Base-by-base conservation (phyloP, 2,329 filamentous ascomycete species). In the Neonectria sp. region DNA sequence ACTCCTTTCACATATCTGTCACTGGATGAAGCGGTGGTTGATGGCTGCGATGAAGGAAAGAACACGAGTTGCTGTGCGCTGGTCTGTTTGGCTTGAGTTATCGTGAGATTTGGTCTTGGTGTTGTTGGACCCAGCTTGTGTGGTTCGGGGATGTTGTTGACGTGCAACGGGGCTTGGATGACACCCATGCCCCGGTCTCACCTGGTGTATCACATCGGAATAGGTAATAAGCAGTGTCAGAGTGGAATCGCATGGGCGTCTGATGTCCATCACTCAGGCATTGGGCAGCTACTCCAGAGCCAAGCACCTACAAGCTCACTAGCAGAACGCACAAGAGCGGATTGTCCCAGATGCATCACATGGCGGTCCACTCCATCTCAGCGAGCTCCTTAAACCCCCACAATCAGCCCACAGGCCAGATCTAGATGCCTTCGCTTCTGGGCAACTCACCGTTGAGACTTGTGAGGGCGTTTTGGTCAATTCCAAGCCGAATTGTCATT, bases 261-360 rank as follows among this genome's bases (percentile, higher is more conserved):
- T 7, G 8, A 9, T 12, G 25, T 52, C 25, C 43, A 35, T 35
- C n/a, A 35, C 17, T 35, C 31, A 29, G 40, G 29, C 40, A 21
- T 45, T 21, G 33, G 57, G 60, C 60, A 52, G 37, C 37, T 62
- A 62, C 40, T 65, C n/a, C 51, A 53, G 31, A 53, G 17, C 25
- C 46, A 55, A 40, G 48, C 53, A 43, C 57, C 55, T 48, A 51
- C 37, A 55, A 60, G 37, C 65, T 51, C 52, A 53, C 57, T 53
- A 51, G 57, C 53, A 67, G 21, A 58, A 66, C 73, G 68, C 73
- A 75, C 27, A 29, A 72, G 29, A 67, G 71, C 71, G 73, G 73
- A 59, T 67, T 66, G 71, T 70, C 61, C 69, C 69, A 68, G 71
- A 71, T 69, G 67, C 68, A 62, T 69, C 68, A 67, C 63, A 67